Conservation (phyloP, 176 grass and related monocot species). For the Tillandsia leiboldiana region DNA sequence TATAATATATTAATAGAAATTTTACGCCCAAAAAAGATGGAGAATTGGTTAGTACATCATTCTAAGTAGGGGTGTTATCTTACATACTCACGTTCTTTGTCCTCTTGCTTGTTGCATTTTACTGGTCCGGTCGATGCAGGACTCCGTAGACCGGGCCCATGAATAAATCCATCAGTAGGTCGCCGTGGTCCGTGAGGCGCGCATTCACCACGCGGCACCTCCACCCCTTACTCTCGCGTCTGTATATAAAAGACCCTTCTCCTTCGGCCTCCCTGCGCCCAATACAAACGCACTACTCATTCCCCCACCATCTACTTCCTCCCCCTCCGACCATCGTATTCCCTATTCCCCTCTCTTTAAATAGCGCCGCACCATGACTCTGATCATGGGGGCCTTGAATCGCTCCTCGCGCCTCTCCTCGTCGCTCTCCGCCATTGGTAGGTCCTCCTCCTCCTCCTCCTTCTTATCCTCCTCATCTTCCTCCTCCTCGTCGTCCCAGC, state of each 20-base stretch:
- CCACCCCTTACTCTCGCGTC: neutral
- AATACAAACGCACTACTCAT: neutral
- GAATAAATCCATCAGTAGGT: neutral
- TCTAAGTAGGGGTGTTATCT: too few relatives aligned
- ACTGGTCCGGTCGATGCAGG: too few relatives aligned
- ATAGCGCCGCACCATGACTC: neutral
- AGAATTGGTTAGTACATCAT: too few relatives aligned
- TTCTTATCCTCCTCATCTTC: constrained; percentile 1
- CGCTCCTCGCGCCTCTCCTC: constrained; percentile 2
- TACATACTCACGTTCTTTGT: too few relatives aligned
- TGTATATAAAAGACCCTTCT: neutral
- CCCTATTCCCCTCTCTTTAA: neutral
- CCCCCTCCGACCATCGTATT: neutral
- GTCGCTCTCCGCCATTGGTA: neutral
- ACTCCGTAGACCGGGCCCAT: too few relatives aligned
- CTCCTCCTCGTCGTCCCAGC: constrained; percentile 4
- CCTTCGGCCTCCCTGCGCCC: neutral
- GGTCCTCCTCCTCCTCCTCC: neutral
- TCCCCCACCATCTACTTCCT: neutral
- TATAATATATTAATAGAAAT: too few relatives aligned
- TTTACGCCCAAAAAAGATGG: too few relatives aligned
- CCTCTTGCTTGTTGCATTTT: too few relatives aligned
- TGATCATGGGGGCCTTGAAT: neutral
- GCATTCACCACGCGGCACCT: neutral
- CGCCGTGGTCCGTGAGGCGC: neutral